Evolutionary conservation across 2,329 filamentous ascomycete species (phyloP), one percentile per base, ranked within the genome.

Genomic region (Scolecobasidium constrictum): DNA sequence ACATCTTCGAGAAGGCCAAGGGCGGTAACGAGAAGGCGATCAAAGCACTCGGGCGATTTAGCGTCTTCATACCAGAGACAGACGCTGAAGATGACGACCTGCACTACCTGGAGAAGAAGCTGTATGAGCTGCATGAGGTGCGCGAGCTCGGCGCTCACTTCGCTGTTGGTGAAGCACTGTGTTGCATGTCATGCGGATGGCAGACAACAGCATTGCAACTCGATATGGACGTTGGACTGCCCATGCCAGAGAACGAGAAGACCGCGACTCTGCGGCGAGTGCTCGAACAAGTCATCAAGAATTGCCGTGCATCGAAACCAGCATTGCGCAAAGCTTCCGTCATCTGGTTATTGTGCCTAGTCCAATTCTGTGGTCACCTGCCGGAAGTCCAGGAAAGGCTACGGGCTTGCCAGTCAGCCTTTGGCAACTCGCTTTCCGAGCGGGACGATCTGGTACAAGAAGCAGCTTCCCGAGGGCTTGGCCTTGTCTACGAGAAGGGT

Each of bases 401-500:
- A 31, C 73, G 85, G 39, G 77, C 86, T 52, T 87, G 82, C 46
- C 92, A 98, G 59, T 75, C 74, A 26, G 83, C 86, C 0, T 98
- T 98, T 60, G 88, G 93, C 69, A 73, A 81, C 19, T 80, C 95
- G 21, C 72, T 98, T 11, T 82, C 81, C 13, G 87, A 93, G 45
- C 76, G 88, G 16, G 92, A 98, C 53, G 88, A 96, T 56, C 75
- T 96, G 6, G 87, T 96, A 1, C 92, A 98, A 60, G 92, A 98
- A 62, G 93, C 87, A 4, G 88, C 92, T 3, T 94, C 90, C 1
- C 74, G 90, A 45, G 92, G 92, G 1, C 71, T 98, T 21, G 81
- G 86, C n/a, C 63, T 96, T 38, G 87, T 96, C 2, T 98, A 96
- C 57, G 88, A 95, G 54, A 86, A 86, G 58, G 92, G 92, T 1